phyloP scores from a whole-genome alignment of 129 eudicot species.

The Gnaphalium uliginosum region DNA sequence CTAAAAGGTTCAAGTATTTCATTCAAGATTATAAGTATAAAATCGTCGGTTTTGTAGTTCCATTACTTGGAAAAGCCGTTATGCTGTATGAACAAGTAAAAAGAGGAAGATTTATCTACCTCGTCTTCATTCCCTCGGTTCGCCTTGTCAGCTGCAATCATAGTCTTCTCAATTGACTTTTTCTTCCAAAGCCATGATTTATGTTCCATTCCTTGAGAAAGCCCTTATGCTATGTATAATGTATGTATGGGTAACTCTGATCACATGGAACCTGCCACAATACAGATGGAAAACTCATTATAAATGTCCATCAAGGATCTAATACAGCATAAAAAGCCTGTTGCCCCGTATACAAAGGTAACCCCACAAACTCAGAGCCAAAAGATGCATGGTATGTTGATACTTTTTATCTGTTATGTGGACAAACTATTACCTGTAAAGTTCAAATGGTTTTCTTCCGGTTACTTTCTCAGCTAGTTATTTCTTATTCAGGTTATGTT shows the following conservation, averaged over 20 bases:
- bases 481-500: too few relatives aligned
- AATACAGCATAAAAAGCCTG: not conserved
- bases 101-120: slow-evolving; percentile 35
- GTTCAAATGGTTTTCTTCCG: not conserved
- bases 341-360: not conserved
- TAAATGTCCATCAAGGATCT: not conserved
- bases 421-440: not conserved
- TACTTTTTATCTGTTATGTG: not conserved
- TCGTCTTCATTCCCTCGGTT: slow-evolving; percentile 54
- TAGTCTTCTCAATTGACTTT: slow-evolving; percentile 63
- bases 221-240: slow-evolving; percentile 1
- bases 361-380: slow-evolving; percentile 21
- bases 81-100: not conserved
- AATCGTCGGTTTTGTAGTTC: not conserved
- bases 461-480: too few relatives aligned
- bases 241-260: slow-evolving; percentile 4
- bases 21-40: not conserved
- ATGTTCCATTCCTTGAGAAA: slow-evolving; percentile 42
- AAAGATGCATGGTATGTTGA: not conserved
- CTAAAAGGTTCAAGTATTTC: too few relatives aligned
- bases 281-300: slow-evolving; percentile 16
- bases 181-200: slow-evolving; percentile 84
- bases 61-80: not conserved
- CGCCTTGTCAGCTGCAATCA: slow-evolving; percentile 44
- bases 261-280: slow-evolving; percentile 29